Conservation (phyloP, 192 early-diverging fungal genomes). For the Gigaspora rosea region DNA sequence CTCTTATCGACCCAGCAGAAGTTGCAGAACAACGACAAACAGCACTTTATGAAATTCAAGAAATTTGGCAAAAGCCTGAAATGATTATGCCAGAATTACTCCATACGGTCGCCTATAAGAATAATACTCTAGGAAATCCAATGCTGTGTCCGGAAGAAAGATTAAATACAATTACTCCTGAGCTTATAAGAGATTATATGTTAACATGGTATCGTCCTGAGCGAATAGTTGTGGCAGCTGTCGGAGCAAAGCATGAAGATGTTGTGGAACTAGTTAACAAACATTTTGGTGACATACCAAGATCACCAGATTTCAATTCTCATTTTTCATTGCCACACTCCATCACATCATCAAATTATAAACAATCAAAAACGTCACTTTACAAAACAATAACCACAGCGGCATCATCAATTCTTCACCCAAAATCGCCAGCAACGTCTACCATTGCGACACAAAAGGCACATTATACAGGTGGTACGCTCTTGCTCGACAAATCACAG, state of each 20-base stretch:
- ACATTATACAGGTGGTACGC: conserved; percentile 82
- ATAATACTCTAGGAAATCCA: conserved; percentile 81
- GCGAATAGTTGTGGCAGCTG: conserved; percentile 86
- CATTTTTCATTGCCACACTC: background rate
- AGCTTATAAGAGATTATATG: conserved; percentile 70
- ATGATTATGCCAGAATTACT: conserved; percentile 85
- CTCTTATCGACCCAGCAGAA: conserved; percentile 72
- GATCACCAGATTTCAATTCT: conserved; percentile 32
- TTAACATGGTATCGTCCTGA: conserved; percentile 87
- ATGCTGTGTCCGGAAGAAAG: conserved; percentile 70
- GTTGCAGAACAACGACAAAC: conserved; percentile 77
- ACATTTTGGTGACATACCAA: conserved; percentile 74
- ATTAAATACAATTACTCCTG: conserved; percentile 67
- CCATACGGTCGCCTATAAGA: conserved; percentile 79
- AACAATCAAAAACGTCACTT: conserved; percentile 21
- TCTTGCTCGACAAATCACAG: conserved; percentile 67
- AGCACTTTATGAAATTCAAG: conserved; percentile 86
- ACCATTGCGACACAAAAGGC: conserved; percentile 50
- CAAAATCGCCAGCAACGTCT: conserved; percentile 26
- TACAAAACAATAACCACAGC: conserved; percentile 36
- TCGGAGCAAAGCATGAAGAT: conserved; percentile 84
- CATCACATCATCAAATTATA: conserved; percentile 18
- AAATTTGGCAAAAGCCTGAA: conserved; percentile 82
- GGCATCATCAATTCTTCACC: conserved; percentile 33
- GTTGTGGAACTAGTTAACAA: conserved; percentile 69